These are phyloP conservation scores for Alternaria incomplexa DNA, from an alignment of 2,329 filamentous ascomycete genomes.

Conservation along the genomic window DNA sequence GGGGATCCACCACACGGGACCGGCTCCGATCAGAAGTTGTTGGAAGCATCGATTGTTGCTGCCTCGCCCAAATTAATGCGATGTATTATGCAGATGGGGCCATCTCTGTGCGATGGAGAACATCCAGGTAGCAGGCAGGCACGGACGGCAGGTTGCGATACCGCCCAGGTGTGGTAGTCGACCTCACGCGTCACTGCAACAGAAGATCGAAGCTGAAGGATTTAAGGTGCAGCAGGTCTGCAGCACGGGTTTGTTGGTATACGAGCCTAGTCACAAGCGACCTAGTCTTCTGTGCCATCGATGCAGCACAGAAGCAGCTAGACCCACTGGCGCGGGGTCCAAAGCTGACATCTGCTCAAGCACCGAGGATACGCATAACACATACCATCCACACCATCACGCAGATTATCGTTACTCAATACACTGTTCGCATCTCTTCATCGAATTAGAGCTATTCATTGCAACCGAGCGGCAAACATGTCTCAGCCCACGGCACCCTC, in stretches of 20 bases:
- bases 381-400: neutral
- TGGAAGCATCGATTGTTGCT: neutral
- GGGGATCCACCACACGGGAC: constrained; percentile 28
- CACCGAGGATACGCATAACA: neutral
- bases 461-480: neutral
- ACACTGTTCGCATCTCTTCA: neutral
- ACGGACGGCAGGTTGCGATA: neutral
- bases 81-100: neutral
- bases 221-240: neutral
- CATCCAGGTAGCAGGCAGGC: neutral
- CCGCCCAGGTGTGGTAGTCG: neutral
- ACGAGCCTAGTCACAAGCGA: neutral
- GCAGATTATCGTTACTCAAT: neutral
- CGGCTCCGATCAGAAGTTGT: neutral
- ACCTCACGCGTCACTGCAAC: neutral
- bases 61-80: neutral
- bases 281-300: neutral
- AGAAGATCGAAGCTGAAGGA: neutral
- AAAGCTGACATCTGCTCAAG: neutral
- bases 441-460: neutral
- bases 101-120: neutral
- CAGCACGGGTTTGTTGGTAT: neutral
- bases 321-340: neutral
- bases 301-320: neutral
- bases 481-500: neutral